phyloP scores from a whole-genome alignment of 305 asterid species.

The Galium porrigens region DNA sequence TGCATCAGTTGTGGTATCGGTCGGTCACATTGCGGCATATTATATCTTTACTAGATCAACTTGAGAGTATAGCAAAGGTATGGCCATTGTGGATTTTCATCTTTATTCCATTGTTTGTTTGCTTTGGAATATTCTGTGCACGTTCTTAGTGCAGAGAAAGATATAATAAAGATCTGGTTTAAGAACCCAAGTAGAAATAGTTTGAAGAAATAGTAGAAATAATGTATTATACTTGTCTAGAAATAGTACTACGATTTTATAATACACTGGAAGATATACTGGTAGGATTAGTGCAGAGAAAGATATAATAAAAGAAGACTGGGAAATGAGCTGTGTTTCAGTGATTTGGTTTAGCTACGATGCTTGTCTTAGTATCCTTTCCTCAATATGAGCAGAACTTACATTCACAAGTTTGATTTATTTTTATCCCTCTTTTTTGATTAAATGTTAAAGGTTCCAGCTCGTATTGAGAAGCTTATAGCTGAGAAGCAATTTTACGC shows the following conservation, averaged over 20 bases:
- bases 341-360: background rate
- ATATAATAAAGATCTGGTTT: background rate
- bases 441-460: constrained; percentile 57
- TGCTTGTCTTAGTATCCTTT: background rate
- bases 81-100: constrained; percentile 19
- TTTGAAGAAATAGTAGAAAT: background rate
- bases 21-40: constrained; percentile 96
- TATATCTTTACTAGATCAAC: constrained; percentile 85
- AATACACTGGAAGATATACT: background rate
- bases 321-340: background rate
- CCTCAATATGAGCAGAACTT: background rate
- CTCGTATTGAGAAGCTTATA: constrained; percentile 85
- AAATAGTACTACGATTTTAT: no score
- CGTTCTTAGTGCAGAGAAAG: background rate
- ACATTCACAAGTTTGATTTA: constrained; percentile 3
- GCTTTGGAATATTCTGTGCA: background rate
- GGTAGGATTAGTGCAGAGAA: background rate
- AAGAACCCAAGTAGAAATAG: background rate
- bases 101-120: background rate
- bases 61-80: constrained; percentile 96
- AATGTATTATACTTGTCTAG: background rate
- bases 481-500: constrained; percentile 92
- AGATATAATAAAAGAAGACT: background rate
- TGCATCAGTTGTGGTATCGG: constrained; percentile 97
- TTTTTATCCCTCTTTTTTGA: constrained; percentile 1